A percentile compares a stretch with the other conserved stretches of the same genome.
phyloP scores from a whole-genome alignment of 2,329 filamentous ascomycete species.

The Calycina herbarum region DNA sequence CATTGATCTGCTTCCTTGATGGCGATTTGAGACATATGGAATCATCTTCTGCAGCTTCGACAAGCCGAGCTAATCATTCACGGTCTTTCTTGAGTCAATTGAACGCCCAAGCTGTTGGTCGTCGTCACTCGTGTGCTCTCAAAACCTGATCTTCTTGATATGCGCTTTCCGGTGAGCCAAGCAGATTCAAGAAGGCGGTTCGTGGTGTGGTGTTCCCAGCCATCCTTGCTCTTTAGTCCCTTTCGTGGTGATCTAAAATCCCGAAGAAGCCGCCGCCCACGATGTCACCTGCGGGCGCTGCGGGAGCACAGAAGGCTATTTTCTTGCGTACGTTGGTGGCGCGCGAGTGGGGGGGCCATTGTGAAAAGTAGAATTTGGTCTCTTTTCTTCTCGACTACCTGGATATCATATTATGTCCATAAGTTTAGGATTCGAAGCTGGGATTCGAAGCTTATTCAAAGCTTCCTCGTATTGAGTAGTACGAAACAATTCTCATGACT shows the following conservation, averaged over 20 bases:
- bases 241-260: slow-evolving; percentile 1
- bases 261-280: not conserved
- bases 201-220: not conserved
- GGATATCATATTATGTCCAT: not conserved
- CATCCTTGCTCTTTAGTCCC: not conserved
- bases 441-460: no score
- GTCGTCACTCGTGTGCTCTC: not conserved
- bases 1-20: not conserved
- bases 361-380: not conserved
- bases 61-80: not conserved
- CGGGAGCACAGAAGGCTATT: not conserved
- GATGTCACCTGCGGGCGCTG: not conserved
- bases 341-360: not conserved
- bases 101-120: not conserved
- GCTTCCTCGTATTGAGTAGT: not conserved
- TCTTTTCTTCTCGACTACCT: not conserved
- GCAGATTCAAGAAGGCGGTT: not conserved
- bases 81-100: slow-evolving; percentile 1
- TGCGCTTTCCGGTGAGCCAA: not conserved
- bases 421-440: no score
- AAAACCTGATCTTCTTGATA: slow-evolving; percentile 3
- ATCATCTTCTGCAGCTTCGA: not conserved
- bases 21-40: not conserved
- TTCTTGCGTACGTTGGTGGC: not conserved
- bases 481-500: not conserved